Percentiles rank a stretch among this genome's conserved stretches.
Evolutionary conservation across 768 basidiomycete species (phyloP).

Genomic region (Naganishia randhawae): DNA sequence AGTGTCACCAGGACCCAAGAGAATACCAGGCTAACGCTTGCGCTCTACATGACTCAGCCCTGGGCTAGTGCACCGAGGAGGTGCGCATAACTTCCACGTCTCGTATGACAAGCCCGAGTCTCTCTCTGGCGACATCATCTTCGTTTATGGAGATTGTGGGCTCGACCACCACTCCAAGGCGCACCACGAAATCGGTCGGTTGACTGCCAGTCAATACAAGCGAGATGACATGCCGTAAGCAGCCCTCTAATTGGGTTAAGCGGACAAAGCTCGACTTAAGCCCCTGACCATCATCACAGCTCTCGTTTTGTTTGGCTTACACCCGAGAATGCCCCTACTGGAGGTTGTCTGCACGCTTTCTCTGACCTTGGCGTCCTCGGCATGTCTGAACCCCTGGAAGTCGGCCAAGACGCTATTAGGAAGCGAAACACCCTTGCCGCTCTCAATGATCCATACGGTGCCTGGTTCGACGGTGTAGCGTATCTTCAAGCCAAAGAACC

Average conservation of each 20-base stretch:
- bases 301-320: slow-evolving; percentile 33
- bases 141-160: slow-evolving; percentile 22
- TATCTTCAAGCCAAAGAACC: slow-evolving; percentile 29
- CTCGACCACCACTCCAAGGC: slow-evolving; percentile 21
- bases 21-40: background rate
- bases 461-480: slow-evolving; percentile 34
- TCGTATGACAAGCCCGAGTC: slow-evolving; percentile 22
- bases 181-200: slow-evolving; percentile 20
- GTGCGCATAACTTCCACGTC: slow-evolving; percentile 25
- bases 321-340: slow-evolving; percentile 26
- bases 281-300: background rate
- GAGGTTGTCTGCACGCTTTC: slow-evolving; percentile 33
- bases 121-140: slow-evolving; percentile 21
- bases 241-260: background rate
- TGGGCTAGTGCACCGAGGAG: slow-evolving; percentile 7
- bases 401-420: slow-evolving; percentile 10
- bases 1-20: background rate
- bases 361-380: slow-evolving; percentile 27
- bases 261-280: background rate
- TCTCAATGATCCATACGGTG: slow-evolving; percentile 33
- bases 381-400: slow-evolving; percentile 23
- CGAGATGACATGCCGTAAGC: slow-evolving; percentile 26
- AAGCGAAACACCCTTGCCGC: slow-evolving; percentile 32
- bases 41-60: background rate
- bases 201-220: slow-evolving; percentile 22